Conservation (phyloP, 306 rosid species). For the Herpetospermum pedunculosum region DNA sequence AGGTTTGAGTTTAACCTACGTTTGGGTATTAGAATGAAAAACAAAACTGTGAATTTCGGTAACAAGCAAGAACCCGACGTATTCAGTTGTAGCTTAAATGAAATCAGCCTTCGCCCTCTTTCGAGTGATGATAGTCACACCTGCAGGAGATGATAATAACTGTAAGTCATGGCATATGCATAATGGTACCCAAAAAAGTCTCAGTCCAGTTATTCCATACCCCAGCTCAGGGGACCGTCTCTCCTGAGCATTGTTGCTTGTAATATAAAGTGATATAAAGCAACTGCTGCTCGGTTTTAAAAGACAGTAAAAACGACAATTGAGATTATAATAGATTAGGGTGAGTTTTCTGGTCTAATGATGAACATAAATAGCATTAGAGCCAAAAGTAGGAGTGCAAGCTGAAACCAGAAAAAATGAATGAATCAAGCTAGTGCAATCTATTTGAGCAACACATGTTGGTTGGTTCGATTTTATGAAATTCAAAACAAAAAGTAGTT, state of each 20-base stretch:
- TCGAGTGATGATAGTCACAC: background rate
- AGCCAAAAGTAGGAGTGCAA: background rate
- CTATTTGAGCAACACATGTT: background rate
- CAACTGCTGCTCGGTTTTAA: too few species aligned
- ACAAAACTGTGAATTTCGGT: background rate
- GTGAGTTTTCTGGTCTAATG: background rate
- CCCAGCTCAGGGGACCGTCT: background rate
- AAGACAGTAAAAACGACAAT: background rate
- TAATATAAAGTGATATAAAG: background rate
- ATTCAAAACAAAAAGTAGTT: background rate
- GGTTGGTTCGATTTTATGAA: background rate
- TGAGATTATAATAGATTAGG: background rate
- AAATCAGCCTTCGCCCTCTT: background rate
- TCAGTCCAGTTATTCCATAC: background rate
- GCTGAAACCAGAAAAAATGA: background rate
- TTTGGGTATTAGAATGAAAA: background rate
- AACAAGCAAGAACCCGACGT: background rate
- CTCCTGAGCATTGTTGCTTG: background rate
- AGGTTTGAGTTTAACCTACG: background rate
- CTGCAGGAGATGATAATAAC: background rate
- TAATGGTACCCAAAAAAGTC: background rate
- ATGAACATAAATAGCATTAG: background rate
- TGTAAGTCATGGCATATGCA: background rate
- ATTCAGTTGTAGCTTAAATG: background rate
- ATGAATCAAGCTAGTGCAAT: background rate